Conservation (phyloP, 306 rosid species). For the Rosa persica region DNA sequence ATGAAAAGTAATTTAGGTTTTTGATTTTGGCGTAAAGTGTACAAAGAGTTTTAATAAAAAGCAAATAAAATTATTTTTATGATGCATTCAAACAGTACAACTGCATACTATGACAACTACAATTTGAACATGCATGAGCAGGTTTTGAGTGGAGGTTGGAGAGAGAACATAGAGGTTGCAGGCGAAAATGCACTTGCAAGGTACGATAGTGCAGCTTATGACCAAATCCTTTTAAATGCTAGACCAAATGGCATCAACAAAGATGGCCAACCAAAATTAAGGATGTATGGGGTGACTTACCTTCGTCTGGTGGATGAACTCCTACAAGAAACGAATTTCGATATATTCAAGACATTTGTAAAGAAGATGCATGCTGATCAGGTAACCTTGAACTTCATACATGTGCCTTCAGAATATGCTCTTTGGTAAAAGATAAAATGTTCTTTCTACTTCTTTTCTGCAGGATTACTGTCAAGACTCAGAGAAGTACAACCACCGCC, state of each 20-base stretch:
- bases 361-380: constrained; percentile 87
- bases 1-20: neutral
- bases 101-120: neutral
- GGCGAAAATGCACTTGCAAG: constrained; percentile 92
- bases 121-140: constrained; percentile 17
- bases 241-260: constrained; percentile 71
- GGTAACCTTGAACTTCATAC: constrained; percentile 37
- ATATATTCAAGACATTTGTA: constrained; percentile 67
- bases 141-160: constrained; percentile 75
- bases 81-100: neutral
- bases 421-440: constrained; percentile 14
- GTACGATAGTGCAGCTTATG: constrained; percentile 55
- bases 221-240: constrained; percentile 84
- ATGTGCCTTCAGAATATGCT: constrained; percentile 13
- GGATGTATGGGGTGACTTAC: constrained; percentile 77
- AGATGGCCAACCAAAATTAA: constrained; percentile 48
- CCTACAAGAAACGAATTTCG: constrained; percentile 47
- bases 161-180: constrained; percentile 72
- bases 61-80: neutral
- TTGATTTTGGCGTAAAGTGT: neutral
- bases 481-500: constrained; percentile 46
- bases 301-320: constrained; percentile 68
- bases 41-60: neutral
- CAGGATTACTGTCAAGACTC: constrained; percentile 64
- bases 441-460: constrained; percentile 9